A percentile compares a stretch with the other conserved stretches of the same genome.
phyloP scores from a whole-genome alignment of 164 flowering plant genomes.

The Akebia trifoliata region DNA sequence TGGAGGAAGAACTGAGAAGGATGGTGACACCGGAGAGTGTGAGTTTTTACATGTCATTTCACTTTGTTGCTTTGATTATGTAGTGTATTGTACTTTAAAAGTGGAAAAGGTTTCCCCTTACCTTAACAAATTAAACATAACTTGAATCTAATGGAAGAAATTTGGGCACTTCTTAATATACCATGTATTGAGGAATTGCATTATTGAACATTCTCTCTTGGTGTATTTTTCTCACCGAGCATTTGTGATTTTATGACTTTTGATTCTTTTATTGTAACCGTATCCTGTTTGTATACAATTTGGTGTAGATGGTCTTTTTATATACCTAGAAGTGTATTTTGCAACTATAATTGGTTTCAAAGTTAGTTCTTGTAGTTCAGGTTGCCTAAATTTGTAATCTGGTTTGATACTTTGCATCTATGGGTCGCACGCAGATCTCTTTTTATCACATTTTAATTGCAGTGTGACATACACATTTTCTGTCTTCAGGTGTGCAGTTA shows the following conservation, averaged over 20 bases:
- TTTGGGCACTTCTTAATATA: background rate
- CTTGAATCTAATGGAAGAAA: background rate
- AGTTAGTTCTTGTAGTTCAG: background rate
- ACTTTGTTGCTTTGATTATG: background rate
- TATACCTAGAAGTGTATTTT: background rate
- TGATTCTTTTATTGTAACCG: no score
- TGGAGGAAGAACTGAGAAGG: conserved; percentile 81
- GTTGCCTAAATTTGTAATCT: background rate
- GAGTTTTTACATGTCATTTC: conserved; percentile 27
- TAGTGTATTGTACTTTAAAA: background rate
- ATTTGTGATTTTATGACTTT: background rate
- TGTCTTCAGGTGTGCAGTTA: conserved; percentile 74
- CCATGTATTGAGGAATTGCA: background rate
- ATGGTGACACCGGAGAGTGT: conserved; percentile 90
- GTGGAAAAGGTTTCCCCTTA: background rate
- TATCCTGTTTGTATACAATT: no score
- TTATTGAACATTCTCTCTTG: background rate
- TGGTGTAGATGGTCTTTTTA: no score
- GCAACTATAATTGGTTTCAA: background rate
- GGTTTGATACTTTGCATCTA: background rate
- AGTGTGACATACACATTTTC: conserved; percentile 1
- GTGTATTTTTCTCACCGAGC: background rate
- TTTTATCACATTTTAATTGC: background rate
- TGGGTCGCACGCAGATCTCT: background rate
- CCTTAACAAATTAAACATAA: background rate